These are phyloP conservation scores for Podospora pseudocomata DNA, from an alignment of 495 filamentous ascomycete genomes.

Conservation along the genomic window DNA sequence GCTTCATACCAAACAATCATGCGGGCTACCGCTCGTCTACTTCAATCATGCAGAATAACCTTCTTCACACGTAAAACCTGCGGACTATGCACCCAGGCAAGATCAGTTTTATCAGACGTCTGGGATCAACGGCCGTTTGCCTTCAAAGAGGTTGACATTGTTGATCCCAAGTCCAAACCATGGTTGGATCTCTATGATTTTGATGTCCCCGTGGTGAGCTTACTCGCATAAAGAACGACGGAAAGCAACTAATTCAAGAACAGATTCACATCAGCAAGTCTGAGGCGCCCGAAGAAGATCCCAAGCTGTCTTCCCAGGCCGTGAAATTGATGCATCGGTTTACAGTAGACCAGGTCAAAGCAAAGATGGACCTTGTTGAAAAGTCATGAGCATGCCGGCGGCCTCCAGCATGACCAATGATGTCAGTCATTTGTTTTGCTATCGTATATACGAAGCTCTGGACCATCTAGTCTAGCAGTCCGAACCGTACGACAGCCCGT, in stretches of 20 bases:
- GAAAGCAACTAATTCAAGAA: background rate
- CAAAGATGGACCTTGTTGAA: slow-evolving; percentile 65
- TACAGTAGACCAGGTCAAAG: slow-evolving; percentile 63
- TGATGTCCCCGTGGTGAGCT: slow-evolving; percentile 75
- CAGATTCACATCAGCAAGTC: slow-evolving; percentile 66
- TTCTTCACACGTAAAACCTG: slow-evolving; percentile 80
- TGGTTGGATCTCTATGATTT: slow-evolving; percentile 88
- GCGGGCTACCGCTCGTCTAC: slow-evolving; percentile 40
- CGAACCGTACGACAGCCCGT: background rate
- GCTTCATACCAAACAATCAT: slow-evolving; percentile 25
- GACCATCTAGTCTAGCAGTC: background rate
- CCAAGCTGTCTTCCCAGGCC: slow-evolving; percentile 54
- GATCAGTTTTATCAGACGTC: slow-evolving; percentile 63
- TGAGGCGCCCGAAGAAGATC: slow-evolving; percentile 43
- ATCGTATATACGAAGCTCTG: background rate
- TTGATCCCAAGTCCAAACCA: slow-evolving; percentile 55
- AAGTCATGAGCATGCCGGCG: slow-evolving; percentile 9
- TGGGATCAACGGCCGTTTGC: slow-evolving; percentile 66
- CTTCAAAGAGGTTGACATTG: slow-evolving; percentile 77
- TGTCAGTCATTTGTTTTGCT: background rate
- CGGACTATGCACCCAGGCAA: slow-evolving; percentile 74
- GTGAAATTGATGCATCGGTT: slow-evolving; percentile 84
- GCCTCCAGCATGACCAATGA: background rate
- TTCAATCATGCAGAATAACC: slow-evolving; percentile 66
- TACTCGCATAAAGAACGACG: background rate